phyloP scores from a whole-genome alignment of 106 monocot species.

The Allium fistulosum region DNA sequence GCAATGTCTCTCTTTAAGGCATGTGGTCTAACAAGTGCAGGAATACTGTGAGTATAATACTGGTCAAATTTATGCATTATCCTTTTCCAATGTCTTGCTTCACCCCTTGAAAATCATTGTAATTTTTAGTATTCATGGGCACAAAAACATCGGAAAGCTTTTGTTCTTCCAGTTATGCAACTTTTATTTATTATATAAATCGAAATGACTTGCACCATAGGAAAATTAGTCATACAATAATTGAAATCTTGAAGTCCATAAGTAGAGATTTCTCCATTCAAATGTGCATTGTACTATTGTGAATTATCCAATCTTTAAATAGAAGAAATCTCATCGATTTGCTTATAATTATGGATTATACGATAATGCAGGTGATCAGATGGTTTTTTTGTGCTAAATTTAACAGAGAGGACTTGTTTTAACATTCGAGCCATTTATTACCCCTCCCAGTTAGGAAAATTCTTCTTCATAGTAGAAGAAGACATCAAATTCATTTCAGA shows the following conservation, averaged over 20 bases:
- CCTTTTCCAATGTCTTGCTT: background rate
- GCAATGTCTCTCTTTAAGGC: slow-evolving; percentile 51
- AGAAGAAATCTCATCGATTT: too few relatives aligned
- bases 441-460: background rate
- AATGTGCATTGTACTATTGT: too few relatives aligned
- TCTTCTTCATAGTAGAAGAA: too few relatives aligned
- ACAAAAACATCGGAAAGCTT: slow-evolving; percentile 30
- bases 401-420: slow-evolving; percentile 9
- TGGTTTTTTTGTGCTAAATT: slow-evolving; percentile 18
- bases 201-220: too few relatives aligned
- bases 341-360: too few relatives aligned
- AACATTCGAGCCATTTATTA: slow-evolving; percentile 25
- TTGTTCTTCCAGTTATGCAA: slow-evolving; percentile 37
- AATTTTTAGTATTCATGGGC: slow-evolving; percentile 48
- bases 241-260: background rate
- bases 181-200: too few relatives aligned
- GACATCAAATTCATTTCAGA: too few relatives aligned
- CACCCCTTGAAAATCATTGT: background rate
- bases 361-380: slow-evolving; percentile 11
- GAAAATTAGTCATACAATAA: too few relatives aligned
- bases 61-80: background rate
- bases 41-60: slow-evolving; percentile 31
- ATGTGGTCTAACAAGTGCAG: slow-evolving; percentile 33
- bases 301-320: too few relatives aligned
- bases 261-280: too few relatives aligned